Conservation (phyloP, 768 basidiomycete genomes). For the Boletus insuetus region DNA sequence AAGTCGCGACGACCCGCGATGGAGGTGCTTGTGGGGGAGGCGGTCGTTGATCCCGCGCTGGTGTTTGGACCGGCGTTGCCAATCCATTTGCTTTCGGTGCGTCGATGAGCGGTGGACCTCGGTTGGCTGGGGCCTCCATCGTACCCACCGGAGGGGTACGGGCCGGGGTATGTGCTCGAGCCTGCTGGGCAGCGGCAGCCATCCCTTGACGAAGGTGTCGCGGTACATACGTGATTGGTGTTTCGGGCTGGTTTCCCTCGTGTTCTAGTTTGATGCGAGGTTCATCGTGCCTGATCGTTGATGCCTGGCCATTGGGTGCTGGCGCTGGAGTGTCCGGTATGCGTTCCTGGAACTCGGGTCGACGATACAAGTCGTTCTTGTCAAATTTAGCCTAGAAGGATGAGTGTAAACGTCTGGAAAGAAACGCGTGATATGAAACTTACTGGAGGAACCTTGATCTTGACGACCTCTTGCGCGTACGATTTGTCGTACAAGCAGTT, state of each 20-base stretch:
- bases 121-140: background rate
- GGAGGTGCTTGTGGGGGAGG: slow-evolving; percentile 8
- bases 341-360: slow-evolving; percentile 63
- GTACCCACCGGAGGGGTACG: background rate
- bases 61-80: slow-evolving; percentile 37
- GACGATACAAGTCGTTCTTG: slow-evolving; percentile 60
- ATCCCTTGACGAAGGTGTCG: slow-evolving; percentile 37
- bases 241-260: slow-evolving; percentile 5
- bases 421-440: slow-evolving; percentile 19
- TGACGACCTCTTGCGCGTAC: slow-evolving; percentile 79
- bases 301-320: background rate
- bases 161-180: slow-evolving; percentile 1
- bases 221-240: slow-evolving; percentile 36
- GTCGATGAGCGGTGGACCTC: background rate
- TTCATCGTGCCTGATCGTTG: background rate
- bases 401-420: background rate
- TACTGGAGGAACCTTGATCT: slow-evolving; percentile 84
- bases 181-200: slow-evolving; percentile 5
- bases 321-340: slow-evolving; percentile 27
- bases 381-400: slow-evolving; percentile 54
- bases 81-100: slow-evolving; percentile 18
- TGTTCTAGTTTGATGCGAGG: slow-evolving; percentile 21
- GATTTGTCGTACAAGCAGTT: slow-evolving; percentile 97
- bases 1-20: slow-evolving; percentile 1
- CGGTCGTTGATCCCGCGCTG: slow-evolving; percentile 31